Base-by-base conservation (phyloP, 1,284 basidiomycete species). In the Gymnopus androsaceus region DNA sequence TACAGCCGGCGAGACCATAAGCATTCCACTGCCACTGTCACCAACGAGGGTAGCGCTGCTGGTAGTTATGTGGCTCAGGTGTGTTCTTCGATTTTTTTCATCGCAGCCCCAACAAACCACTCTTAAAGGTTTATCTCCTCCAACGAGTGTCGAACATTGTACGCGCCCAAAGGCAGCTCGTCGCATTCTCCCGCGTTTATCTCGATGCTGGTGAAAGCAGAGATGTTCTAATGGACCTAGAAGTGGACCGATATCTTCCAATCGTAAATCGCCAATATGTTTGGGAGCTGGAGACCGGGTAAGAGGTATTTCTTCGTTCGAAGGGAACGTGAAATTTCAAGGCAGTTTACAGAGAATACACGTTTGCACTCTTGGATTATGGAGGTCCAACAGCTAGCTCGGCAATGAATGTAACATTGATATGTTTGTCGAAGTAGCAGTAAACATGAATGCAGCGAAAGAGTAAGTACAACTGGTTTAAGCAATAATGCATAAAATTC, bases 21-120 rank as follows among this genome's bases (percentile, higher is more conserved):
- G n/a, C 61, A 11, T 69, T 69, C 55, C 63, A 57, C n/a, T 14
- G 63, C 60, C 15, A 65, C 59, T n/a, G 59, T 69, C 9, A 63
- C 48, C 21, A 69, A 69, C 45, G 62, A 63, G 3, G 68, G 67
- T 2, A 21, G 11, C 12, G 41, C 63, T 12, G 53, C 63, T 0
- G 67, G 67, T 1, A 67, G 65, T 47, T 64, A 68, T 44, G 66
- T 69, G 12, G 56, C 62, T 31, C 66, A 67, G 59, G 64, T 65
- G 23, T 31, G 50, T 19, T n/a, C 36, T 27, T 15, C 19, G 25
- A 14, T 37, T 6, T 38, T n/a, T 4, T 51, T 3, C 21, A 17
- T 15, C 44, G n/a, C 15, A 3, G 30, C 21, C 12, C 12, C n/a
- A 15, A 5, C 30, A 21, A 28, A 11, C 15, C 12, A 2, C 38